Conservation (phyloP, 768 basidiomycete genomes). For the Terana coerulea region DNA sequence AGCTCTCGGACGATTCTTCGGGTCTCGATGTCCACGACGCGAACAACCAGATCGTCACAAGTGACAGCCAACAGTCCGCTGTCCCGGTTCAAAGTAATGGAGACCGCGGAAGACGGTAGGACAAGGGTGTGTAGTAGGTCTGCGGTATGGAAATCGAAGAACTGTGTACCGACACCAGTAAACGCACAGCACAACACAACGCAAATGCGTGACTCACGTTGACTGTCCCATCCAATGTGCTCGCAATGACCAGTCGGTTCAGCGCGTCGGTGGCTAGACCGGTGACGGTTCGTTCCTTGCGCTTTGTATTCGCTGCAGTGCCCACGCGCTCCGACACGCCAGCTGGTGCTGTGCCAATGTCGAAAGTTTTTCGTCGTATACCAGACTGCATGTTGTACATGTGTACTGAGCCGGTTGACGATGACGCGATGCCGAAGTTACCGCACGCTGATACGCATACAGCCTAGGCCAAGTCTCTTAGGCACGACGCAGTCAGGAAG, state of each 20-base stretch:
- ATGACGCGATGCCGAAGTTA: constrained; percentile 88
- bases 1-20: constrained; percentile 83
- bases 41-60: constrained; percentile 84
- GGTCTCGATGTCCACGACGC: constrained; percentile 91
- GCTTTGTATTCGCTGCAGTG: constrained; percentile 34
- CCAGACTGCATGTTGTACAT: constrained; percentile 99
- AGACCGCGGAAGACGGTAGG: constrained; percentile 64
- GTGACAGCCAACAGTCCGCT: constrained; percentile 78
- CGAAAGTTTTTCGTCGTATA: constrained; percentile 73
- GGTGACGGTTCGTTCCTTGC: constrained; percentile 56
- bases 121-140: constrained; percentile 64
- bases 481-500: neutral
- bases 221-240: constrained; percentile 84
- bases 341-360: constrained; percentile 59
- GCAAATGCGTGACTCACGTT: constrained; percentile 53
- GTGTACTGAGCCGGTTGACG: constrained; percentile 72
- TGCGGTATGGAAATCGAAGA: constrained; percentile 93
- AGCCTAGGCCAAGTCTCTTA: constrained; percentile 38
- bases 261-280: constrained; percentile 85
- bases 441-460: constrained; percentile 93
- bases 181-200: neutral
- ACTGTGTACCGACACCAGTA: constrained; percentile 43
- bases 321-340: constrained; percentile 40
- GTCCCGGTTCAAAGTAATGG: constrained; percentile 76
- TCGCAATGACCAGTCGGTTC: constrained; percentile 76